A percentile compares a stretch with the other conserved stretches of the same genome.
phyloP scores from a whole-genome alignment of 768 basidiomycete genomes.

The Leucosporidium creatinivorum region DNA sequence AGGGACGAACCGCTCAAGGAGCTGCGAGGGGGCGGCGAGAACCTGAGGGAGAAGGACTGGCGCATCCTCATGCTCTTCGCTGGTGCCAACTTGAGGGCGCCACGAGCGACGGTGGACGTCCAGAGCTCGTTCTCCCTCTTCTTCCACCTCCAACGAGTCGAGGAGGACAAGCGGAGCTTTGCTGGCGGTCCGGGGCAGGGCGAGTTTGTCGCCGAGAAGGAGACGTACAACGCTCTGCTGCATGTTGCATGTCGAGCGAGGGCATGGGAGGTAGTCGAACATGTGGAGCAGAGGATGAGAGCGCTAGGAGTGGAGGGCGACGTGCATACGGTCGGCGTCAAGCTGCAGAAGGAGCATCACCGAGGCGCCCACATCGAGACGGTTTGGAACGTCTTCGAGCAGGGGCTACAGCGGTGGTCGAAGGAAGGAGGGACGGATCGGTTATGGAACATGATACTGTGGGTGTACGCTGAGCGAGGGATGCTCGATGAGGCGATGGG shows the following conservation, averaged over 20 bases:
- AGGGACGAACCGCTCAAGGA: constrained; percentile 28
- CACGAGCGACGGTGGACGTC: constrained; percentile 8
- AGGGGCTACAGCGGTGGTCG: neutral
- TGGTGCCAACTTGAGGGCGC: constrained; percentile 4
- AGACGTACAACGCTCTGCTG: constrained; percentile 20
- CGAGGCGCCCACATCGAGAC: neutral
- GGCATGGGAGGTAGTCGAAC: constrained; percentile 25
- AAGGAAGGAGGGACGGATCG: neutral
- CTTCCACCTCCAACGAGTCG: neutral
- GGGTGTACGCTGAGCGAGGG: constrained; percentile 6
- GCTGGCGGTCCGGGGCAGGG: neutral
- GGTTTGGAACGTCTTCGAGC: constrained; percentile 8
- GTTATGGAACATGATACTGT: constrained; percentile 10
- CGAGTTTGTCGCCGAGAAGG: neutral
- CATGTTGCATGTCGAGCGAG: neutral
- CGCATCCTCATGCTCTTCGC: constrained; percentile 13
- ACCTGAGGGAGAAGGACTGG: constrained; percentile 30
- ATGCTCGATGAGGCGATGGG: constrained; percentile 3
- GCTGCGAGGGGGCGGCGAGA: constrained; percentile 37
- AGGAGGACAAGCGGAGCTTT: neutral
- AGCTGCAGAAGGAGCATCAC: neutral
- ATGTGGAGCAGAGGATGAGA: constrained; percentile 7
- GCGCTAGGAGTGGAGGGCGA: neutral
- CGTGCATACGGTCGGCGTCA: neutral
- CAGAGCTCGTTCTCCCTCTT: constrained; percentile 9